Evolutionary conservation across 768 basidiomycete genomes (phyloP).

Genomic region (Hemileccinum rubropunctum): DNA sequence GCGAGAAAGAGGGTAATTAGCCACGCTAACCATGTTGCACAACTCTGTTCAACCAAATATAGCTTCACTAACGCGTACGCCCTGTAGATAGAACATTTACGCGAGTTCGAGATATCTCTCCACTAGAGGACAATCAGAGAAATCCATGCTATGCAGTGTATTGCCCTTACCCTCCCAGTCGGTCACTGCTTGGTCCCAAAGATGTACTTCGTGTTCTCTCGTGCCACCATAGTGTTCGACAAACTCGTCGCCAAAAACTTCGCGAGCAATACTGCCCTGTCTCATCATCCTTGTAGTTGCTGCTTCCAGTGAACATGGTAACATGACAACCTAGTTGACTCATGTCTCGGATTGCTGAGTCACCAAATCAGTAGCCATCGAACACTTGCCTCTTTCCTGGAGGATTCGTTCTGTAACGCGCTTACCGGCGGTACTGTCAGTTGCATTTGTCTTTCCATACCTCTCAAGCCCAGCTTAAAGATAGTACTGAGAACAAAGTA

Average conservation of each 20-base stretch:
- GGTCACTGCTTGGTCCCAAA: conserved; percentile 89
- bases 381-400: conserved; percentile 60
- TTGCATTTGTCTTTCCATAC: conserved; percentile 73
- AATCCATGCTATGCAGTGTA: not conserved
- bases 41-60: not conserved
- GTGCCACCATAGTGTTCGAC: conserved; percentile 96
- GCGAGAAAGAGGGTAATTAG: conserved; percentile 12
- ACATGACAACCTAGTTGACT: conserved; percentile 56
- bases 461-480: conserved; percentile 82
- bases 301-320: conserved; percentile 75
- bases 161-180: conserved; percentile 80
- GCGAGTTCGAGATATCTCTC: conserved; percentile 86
- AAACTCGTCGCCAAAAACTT: conserved; percentile 85
- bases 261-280: conserved; percentile 75
- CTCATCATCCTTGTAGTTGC: conserved; percentile 83
- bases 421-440: conserved; percentile 72
- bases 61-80: not conserved
- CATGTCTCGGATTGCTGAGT: not conserved
- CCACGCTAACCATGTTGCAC: not conserved
- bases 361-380: conserved; percentile 6
- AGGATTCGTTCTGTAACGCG: conserved; percentile 29
- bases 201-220: conserved; percentile 83
- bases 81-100: conserved; percentile 26
- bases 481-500: conserved; percentile 87
- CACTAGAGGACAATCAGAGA: conserved; percentile 42